Evolutionary conservation across 176 grass and related monocot species (phyloP).

Genomic region (Dendrocalamus sinicus): DNA sequence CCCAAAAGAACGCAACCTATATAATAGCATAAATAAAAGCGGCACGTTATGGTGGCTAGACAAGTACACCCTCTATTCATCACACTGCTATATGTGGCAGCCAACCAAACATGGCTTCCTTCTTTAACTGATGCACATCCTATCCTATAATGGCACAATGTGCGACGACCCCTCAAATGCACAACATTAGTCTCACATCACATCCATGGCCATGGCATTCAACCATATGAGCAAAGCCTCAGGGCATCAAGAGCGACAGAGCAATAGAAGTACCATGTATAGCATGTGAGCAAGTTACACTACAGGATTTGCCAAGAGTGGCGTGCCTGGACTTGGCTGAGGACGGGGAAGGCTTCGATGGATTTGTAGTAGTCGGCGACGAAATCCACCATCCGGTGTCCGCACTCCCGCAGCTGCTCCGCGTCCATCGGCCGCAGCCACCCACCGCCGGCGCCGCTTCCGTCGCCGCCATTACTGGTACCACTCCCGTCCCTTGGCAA

Average conservation of each 20-base stretch:
- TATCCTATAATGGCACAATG: not conserved
- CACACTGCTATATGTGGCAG: no score
- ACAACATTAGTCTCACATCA: no score
- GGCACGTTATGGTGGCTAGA: no score
- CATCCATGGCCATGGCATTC: no score
- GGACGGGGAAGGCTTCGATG: slow-evolving; percentile 70
- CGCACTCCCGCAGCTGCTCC: slow-evolving; percentile 75
- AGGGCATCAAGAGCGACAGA: not conserved
- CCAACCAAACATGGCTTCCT: no score
- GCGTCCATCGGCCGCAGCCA: slow-evolving; percentile 66
- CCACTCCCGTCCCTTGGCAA: slow-evolving; percentile 34
- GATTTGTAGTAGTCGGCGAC: slow-evolving; percentile 73
- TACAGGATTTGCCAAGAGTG: not conserved
- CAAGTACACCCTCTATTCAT: no score
- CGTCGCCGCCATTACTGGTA: slow-evolving; percentile 2
- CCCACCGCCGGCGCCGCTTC: slow-evolving; percentile 1
- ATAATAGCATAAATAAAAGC: no score
- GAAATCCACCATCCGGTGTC: slow-evolving; percentile 81
- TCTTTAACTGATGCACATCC: no score
- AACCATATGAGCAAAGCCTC: not conserved
- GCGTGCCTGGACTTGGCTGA: slow-evolving; percentile 70
- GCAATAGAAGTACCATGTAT: not conserved
- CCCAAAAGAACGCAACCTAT: no score
- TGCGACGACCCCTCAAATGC: not conserved
- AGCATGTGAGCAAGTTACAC: not conserved